Evolutionary conservation across 2,329 filamentous ascomycete species (phyloP), one percentile per base, ranked within the genome.

Genomic region (Atkinsonella texensis): DNA sequence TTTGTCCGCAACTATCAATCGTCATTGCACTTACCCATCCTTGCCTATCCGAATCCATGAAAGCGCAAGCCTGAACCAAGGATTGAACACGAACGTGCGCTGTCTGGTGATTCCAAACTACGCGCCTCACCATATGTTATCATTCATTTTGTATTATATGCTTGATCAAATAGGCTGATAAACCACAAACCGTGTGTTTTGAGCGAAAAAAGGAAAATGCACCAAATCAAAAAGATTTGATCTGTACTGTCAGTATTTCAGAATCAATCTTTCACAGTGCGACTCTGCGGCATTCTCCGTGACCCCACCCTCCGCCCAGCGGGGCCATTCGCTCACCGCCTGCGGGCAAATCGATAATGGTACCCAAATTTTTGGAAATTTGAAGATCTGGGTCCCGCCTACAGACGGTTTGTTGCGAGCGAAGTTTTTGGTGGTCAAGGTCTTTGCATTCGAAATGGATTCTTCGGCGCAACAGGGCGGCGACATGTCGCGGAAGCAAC

Each of bases 401-500:
- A 8, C 40, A 31, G 50, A 31, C 28, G 40, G 32, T 18, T 41
- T 17, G 46, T 49, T 23, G 46, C 35, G 28, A 31, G 28, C 7
- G 15, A 33, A 39, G 17, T 33, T 38, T 33, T 17, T 9, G 42
- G 28, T 40, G 33, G 12, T 57, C 56, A 51, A 52, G 53, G 50
- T 56, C 59, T 59, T 58, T 23, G 33, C 40, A 40, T 32, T 31
- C 45, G 48, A 50, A 31, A 54, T 54, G 52, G 47, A 47, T 41
- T 46, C 49, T 18, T 52, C 42, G 33, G 35, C 33, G 11, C 42
- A 52, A 46, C 41, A 52, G 38, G 47, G 31, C 60, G 74, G 45
- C 60, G 74, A 64, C 49, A 81, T 81, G 80, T 72, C 76, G 65
- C 79, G 80, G 65, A 83, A 83, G 65, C 71, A 73, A 62, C 70